phyloP scores from a whole-genome alignment of 352 stramenopile species.

The Pythium oligandrum region DNA sequence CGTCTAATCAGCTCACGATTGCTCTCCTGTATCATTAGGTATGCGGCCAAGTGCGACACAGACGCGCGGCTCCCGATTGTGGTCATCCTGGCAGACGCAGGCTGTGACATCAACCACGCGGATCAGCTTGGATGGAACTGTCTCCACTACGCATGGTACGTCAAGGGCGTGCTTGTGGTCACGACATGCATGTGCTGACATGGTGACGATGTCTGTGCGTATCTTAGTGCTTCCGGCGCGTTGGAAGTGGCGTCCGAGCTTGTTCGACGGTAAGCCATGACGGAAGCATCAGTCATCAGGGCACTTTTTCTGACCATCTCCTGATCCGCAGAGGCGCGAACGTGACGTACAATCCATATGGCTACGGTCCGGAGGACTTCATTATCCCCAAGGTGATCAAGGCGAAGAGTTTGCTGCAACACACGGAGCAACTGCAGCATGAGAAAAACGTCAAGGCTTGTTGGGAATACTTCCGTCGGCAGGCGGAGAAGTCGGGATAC shows the following conservation, averaged over 20 bases:
- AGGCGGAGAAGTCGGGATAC: constrained; percentile 64
- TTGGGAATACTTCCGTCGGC: constrained; percentile 75
- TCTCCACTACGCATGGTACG: constrained; percentile 82
- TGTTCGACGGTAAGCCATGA: constrained; percentile 39
- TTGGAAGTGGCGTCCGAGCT: constrained; percentile 71
- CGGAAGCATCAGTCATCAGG: not conserved
- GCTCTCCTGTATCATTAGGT: constrained; percentile 18
- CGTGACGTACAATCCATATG: constrained; percentile 81
- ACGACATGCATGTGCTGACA: constrained; percentile 1
- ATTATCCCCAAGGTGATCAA: constrained; percentile 74
- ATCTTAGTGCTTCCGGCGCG: constrained; percentile 57
- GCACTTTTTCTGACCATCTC: not conserved
- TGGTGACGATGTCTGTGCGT: not conserved
- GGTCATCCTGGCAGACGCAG: constrained; percentile 82
- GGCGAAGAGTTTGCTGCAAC: constrained; percentile 80
- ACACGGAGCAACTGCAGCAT: constrained; percentile 83
- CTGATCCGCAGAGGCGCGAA: constrained; percentile 33
- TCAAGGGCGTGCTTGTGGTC: not conserved
- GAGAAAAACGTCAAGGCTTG: constrained; percentile 70
- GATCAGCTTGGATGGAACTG: constrained; percentile 84
- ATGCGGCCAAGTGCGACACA: constrained; percentile 78
- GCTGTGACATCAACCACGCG: constrained; percentile 82
- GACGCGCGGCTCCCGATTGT: constrained; percentile 71
- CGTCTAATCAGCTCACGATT: too few species aligned
- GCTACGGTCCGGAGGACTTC: constrained; percentile 83